Base-by-base conservation (phyloP, 148 eudicot species). In the Fagopyrum homotropicum region DNA sequence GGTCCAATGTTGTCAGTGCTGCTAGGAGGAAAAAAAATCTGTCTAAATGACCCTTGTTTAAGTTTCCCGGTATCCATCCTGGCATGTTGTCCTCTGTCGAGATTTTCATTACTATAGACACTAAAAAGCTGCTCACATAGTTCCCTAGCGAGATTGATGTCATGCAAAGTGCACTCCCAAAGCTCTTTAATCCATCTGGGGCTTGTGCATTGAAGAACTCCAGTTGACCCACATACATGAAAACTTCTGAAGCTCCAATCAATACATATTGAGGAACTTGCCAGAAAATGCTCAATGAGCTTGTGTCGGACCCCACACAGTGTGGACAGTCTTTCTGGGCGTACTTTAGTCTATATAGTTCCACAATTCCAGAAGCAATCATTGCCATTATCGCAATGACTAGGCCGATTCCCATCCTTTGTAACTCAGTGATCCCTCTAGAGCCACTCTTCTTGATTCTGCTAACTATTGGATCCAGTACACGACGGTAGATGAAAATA, bases 141-240 rank as follows among this genome's bases (percentile, higher is more conserved):
- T 90, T 88, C 47, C 96, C 96, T 7, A 87, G 72, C 5, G 96
- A 87, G 63, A 90, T 87, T 0, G 90, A 90, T 45, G 86, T 84
- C 86, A 88, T 86, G 75, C 92, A 85, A 7, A 88, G 88, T 15
- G 96, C 96, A 74, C 92, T 90, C 14, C 92, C 92, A 10, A 90
- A 90, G 77, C 90, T 88, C 79, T 88, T 90, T n/a, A 88, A 48
- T 22, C 90, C 89, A 9, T 85, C 90, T 0, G 96, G 96, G 11
- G 92, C 77, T 77, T 90, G 88, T 1, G 77, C 81, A 30, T 88
- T 87, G 82, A 90, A 90, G 80, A 90, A 90, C 70, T 90, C 96
- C 51, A 90, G 40, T n/a, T 89, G 92, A 12, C 89, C 96, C 0
- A 90, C 96, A 35, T 86, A 85, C 96, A 90, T 90, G 81, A 87